These are phyloP conservation scores for Penicillium sp. DNA, from an alignment of 2,329 filamentous ascomycete species.

Conservation along the genomic window DNA sequence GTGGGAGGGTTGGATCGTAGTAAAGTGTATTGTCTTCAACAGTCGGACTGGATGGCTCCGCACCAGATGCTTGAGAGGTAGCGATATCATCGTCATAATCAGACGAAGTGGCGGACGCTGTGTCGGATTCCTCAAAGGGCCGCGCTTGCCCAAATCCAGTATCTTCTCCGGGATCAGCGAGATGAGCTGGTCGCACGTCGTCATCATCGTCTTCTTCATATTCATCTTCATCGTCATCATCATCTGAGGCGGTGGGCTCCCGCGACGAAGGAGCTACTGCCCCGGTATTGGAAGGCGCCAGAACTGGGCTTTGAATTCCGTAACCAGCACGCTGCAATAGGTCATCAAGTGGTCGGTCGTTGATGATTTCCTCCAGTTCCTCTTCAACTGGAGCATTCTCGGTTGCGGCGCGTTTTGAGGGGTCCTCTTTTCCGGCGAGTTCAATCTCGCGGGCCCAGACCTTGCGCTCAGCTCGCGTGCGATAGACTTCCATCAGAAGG, in stretches of 20 bases:
- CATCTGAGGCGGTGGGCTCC: slow-evolving; percentile 22
- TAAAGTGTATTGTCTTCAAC: slow-evolving; percentile 5
- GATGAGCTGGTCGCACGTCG: slow-evolving; percentile 24
- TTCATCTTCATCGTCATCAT: slow-evolving; percentile 19
- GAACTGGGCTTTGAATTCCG: slow-evolving; percentile 26
- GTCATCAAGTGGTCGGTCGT: slow-evolving; percentile 43
- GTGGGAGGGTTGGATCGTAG: slow-evolving; percentile 49
- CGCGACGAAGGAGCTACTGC: slow-evolving; percentile 28
- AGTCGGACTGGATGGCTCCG: neutral
- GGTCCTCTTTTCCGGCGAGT: slow-evolving; percentile 34
- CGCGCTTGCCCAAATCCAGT: slow-evolving; percentile 11
- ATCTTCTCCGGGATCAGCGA: slow-evolving; percentile 24
- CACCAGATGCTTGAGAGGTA: slow-evolving; percentile 3
- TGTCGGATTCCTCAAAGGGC: slow-evolving; percentile 17
- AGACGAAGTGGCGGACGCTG: slow-evolving; percentile 22
- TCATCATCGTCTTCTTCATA: slow-evolving; percentile 23
- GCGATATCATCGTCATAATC: slow-evolving; percentile 10
- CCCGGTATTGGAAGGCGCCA: slow-evolving; percentile 21
- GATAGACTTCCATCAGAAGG: slow-evolving; percentile 65
- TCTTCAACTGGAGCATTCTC: slow-evolving; percentile 28
- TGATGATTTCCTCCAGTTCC: slow-evolving; percentile 20
- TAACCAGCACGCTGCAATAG: slow-evolving; percentile 47
- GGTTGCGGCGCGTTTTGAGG: slow-evolving; percentile 24
- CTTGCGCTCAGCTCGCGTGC: slow-evolving; percentile 62
- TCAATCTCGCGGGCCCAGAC: slow-evolving; percentile 50